Conservation (phyloP, 306 rosid genomes). For the Alnus rubra region DNA sequence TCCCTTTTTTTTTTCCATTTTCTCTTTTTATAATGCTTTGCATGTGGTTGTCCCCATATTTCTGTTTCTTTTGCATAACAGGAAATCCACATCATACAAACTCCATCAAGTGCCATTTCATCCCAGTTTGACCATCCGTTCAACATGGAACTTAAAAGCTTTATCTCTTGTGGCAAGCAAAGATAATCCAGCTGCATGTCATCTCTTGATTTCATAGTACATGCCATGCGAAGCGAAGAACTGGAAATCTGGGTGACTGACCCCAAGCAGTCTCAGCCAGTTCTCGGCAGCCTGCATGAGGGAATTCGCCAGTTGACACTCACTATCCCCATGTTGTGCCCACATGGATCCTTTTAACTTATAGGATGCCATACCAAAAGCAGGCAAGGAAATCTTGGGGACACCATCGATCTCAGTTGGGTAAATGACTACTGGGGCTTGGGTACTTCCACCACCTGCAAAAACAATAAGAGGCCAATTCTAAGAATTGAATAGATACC, state of each 20-base stretch:
- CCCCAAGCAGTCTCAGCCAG: slow-evolving; percentile 72
- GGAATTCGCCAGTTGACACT: slow-evolving; percentile 53
- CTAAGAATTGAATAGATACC: slow-evolving; percentile 13
- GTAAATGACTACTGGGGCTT: slow-evolving; percentile 45
- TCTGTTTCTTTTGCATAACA: slow-evolving; percentile 31
- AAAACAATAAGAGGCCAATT: slow-evolving; percentile 8
- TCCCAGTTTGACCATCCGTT: slow-evolving; percentile 20
- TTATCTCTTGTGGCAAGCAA: slow-evolving; percentile 29
- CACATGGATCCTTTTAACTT: slow-evolving; percentile 74
- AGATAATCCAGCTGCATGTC: slow-evolving; percentile 16
- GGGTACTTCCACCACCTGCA: slow-evolving; percentile 51
- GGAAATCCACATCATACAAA: slow-evolving; percentile 27
- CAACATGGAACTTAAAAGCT: slow-evolving; percentile 36
- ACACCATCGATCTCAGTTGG: slow-evolving; percentile 58
- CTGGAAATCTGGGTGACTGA: slow-evolving; percentile 81
- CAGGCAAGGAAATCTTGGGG: slow-evolving; percentile 54
- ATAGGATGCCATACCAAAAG: slow-evolving; percentile 79
- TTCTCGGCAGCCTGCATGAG: slow-evolving; percentile 70
- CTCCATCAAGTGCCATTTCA: slow-evolving; percentile 21
- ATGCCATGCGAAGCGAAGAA: slow-evolving; percentile 64
- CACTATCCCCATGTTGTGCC: slow-evolving; percentile 53
- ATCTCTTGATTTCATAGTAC: slow-evolving; percentile 42
- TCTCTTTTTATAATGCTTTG: slow-evolving; percentile 24
- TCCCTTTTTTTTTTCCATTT: slow-evolving; percentile 7
- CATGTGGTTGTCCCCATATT: slow-evolving; percentile 11